Percentiles rank a stretch among this genome's conserved stretches.
These are phyloP conservation scores for Isatis lusitanica DNA, from an alignment of 441 rosid genomes.

Conservation along the genomic window DNA sequence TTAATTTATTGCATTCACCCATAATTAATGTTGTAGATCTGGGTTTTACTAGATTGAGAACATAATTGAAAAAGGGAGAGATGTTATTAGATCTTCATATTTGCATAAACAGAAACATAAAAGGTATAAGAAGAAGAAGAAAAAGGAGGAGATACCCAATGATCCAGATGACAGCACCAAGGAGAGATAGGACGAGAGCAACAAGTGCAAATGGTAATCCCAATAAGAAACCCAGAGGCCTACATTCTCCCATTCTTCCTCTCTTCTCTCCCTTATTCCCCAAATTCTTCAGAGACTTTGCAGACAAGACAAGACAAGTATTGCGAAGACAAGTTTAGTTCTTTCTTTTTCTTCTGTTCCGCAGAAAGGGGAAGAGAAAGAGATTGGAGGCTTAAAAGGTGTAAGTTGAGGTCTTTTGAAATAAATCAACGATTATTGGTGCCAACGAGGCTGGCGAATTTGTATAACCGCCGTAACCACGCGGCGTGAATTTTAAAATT, in stretches of 20 bases:
- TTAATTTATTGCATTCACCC: too few relatives aligned
- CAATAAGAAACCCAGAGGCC: slow-evolving; percentile 78
- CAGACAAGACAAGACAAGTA: neutral
- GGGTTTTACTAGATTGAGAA: neutral
- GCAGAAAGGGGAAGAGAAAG: slow-evolving; percentile 16
- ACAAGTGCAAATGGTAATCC: slow-evolving; percentile 82
- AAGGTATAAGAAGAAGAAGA: neutral
- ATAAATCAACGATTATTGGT: neutral
- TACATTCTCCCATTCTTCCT: slow-evolving; percentile 59
- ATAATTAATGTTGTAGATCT: neutral
- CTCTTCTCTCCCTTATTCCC: neutral
- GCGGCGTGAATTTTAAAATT: neutral
- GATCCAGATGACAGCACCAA: slow-evolving; percentile 78
- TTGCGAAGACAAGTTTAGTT: neutral
- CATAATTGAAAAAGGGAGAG: neutral
- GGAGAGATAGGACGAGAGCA: slow-evolving; percentile 58
- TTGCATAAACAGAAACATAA: neutral
- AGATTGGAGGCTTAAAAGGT: slow-evolving; percentile 2
- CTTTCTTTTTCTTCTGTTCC: neutral
- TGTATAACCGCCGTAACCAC: slow-evolving; percentile 24
- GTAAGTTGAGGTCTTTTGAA: neutral
- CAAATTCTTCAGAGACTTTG: neutral
- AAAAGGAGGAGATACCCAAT: slow-evolving; percentile 53
- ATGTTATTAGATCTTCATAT: neutral
- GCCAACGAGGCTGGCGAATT: neutral